Evolutionary conservation across 2,329 filamentous ascomycete species (phyloP).

Genomic region (Aspergillus versicolor): DNA sequence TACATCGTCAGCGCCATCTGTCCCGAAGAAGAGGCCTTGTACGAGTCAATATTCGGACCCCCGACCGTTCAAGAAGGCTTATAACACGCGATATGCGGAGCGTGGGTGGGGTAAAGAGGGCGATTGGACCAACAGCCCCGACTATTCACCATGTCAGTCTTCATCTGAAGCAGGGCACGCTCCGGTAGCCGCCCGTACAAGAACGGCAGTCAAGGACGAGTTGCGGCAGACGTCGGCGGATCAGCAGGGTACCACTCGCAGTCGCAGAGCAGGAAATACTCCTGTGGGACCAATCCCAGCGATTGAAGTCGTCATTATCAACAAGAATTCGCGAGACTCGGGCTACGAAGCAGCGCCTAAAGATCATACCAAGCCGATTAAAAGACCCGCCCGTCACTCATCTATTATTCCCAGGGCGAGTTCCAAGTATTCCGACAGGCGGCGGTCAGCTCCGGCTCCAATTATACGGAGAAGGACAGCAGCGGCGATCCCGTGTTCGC

Average conservation of each 20-base stretch:
- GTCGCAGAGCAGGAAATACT: not conserved
- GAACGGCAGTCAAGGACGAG: conserved; percentile 19
- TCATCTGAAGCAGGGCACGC: conserved; percentile 11
- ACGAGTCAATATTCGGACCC: conserved; percentile 15
- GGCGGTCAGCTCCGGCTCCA: not conserved
- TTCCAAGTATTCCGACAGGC: not conserved
- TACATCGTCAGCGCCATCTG: conserved; percentile 31
- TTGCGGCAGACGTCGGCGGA: conserved; percentile 14
- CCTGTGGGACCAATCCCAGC: not conserved
- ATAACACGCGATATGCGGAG: conserved; percentile 16
- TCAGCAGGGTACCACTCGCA: not conserved
- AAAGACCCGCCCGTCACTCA: conserved; percentile 12
- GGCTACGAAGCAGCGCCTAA: conserved; percentile 3
- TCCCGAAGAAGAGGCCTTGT: conserved; percentile 22
- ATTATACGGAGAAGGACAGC: conserved; percentile 12
- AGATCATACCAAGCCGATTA: conserved; percentile 5
- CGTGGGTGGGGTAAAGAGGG: conserved; percentile 10
- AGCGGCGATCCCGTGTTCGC: conserved; percentile 26
- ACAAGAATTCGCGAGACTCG: conserved; percentile 13
- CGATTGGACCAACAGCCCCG: conserved; percentile 3
- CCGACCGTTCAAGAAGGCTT: conserved; percentile 26
- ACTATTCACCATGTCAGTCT: not conserved
- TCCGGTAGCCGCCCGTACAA: conserved; percentile 21
- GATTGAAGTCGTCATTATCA: conserved; percentile 34
- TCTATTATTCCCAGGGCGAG: not conserved